A percentile compares a stretch with the other conserved stretches of the same genome.
These are phyloP conservation scores for Beta corolliflora DNA, from an alignment of 179 eudicot genomes.

Conservation along the genomic window DNA sequence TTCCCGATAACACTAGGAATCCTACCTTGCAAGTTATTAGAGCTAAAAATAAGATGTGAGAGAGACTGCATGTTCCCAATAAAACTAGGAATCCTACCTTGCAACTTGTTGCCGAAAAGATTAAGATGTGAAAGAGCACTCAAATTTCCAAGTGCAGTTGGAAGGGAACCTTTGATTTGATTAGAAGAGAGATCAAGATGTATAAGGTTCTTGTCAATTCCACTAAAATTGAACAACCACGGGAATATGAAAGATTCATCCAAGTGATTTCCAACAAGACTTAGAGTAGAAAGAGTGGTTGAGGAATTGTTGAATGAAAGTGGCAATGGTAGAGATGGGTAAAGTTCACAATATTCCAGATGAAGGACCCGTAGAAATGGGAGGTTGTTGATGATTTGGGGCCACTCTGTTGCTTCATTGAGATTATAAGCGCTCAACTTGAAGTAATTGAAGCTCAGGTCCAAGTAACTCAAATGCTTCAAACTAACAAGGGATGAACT, in stretches of 20 bases:
- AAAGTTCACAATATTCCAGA: neutral
- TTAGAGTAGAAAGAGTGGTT: neutral
- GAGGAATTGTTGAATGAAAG: slow-evolving; percentile 17
- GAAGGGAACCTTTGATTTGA: too few species aligned
- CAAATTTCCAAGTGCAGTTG: neutral
- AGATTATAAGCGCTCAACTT: neutral
- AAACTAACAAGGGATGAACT: slow-evolving; percentile 30
- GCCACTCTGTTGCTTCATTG: neutral
- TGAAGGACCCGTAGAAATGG: neutral
- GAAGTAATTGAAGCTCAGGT: slow-evolving; percentile 21
- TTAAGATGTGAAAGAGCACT: slow-evolving; percentile 4
- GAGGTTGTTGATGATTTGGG: slow-evolving; percentile 4
- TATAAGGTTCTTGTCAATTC: slow-evolving; percentile 8
- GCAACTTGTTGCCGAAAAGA: neutral
- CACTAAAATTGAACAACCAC: slow-evolving; percentile 31
- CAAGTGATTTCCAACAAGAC: neutral
- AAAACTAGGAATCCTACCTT: neutral
- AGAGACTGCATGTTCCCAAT: neutral
- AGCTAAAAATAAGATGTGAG: slow-evolving; percentile 3
- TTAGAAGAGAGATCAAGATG: neutral
- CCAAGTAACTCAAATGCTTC: slow-evolving; percentile 21
- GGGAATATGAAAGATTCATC: slow-evolving; percentile 11
- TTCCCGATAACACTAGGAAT: neutral
- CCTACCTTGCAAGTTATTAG: neutral
- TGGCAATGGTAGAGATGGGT: neutral